These are phyloP conservation scores for Saccharum spontaneum DNA, from an alignment of 176 grass and related monocot species.

Conservation along the genomic window DNA sequence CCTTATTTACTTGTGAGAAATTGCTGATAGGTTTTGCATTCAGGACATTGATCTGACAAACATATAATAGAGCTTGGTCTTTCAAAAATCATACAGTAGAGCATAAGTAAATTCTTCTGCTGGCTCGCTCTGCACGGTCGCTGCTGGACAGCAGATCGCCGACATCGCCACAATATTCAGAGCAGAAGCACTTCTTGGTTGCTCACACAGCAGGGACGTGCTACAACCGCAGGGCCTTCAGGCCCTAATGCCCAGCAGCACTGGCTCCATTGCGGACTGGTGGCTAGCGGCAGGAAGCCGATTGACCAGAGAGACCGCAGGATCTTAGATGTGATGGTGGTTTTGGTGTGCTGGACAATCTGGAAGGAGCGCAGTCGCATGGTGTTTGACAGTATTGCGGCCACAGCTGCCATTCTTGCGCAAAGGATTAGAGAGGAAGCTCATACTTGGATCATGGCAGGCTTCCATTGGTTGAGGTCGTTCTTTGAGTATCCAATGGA, in stretches of 20 bases:
- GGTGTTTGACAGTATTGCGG: background rate
- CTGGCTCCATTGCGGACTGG: background rate
- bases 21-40: constrained; percentile 11
- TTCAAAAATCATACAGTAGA: background rate
- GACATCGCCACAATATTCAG: background rate
- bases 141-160: background rate
- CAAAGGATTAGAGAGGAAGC: background rate
- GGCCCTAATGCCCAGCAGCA: background rate
- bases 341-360: background rate
- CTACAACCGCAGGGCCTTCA: background rate
- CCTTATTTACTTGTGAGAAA: constrained; percentile 16
- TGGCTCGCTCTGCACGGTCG: background rate
- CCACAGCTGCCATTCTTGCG: background rate
- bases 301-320: background rate
- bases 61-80: background rate
- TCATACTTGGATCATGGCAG: background rate
- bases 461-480: background rate
- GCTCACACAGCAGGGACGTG: background rate
- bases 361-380: background rate
- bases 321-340: background rate
- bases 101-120: background rate
- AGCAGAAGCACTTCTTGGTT: background rate
- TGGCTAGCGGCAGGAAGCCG: background rate
- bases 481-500: background rate
- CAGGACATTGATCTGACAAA: constrained; percentile 24